These are phyloP conservation scores for Metschnikowia arizonensis DNA, from an alignment of 805 yeast genomes.

Conservation along the genomic window DNA sequence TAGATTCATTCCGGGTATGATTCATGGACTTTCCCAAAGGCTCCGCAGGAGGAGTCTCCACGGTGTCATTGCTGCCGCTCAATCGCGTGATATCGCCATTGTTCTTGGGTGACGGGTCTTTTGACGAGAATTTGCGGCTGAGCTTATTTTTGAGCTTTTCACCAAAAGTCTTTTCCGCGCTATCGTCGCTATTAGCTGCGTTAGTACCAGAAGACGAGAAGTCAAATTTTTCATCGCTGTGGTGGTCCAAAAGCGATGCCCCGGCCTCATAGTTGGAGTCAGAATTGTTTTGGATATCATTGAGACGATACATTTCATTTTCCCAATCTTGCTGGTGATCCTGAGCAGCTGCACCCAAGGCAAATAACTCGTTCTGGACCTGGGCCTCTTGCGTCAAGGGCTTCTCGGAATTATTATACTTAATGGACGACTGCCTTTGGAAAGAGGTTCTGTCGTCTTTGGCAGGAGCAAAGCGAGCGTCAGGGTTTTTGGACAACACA, in stretches of 20 bases:
- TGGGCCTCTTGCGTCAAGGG: conserved; percentile 8
- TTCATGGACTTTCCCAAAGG: conserved; percentile 8
- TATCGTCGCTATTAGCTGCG: neutral
- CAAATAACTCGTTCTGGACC: conserved; percentile 18
- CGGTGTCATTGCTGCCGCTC: conserved; percentile 12
- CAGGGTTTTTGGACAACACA: conserved; percentile 77
- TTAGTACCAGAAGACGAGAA: conserved; percentile 3
- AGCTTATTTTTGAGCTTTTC: conserved; percentile 14
- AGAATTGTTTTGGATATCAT: conserved; percentile 22
- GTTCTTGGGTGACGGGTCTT: neutral
- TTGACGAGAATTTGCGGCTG: conserved; percentile 8
- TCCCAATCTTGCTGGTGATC: conserved; percentile 76
- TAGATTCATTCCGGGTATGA: conserved; percentile 12
- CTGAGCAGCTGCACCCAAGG: conserved; percentile 21
- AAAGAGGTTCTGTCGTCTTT: conserved; percentile 90
- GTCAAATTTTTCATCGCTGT: conserved; percentile 3
- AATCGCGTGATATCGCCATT: conserved; percentile 12
- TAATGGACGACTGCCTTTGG: conserved; percentile 47
- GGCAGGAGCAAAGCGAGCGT: conserved; percentile 82
- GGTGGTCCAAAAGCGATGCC: neutral
- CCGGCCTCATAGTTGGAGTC: conserved; percentile 3
- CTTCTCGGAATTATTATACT: conserved; percentile 29
- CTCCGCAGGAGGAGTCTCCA: conserved; percentile 4
- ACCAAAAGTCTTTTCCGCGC: conserved; percentile 10
- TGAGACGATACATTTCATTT: conserved; percentile 52